Conservation (phyloP, 2,329 filamentous ascomycete species). For the Fusarium sp. region DNA sequence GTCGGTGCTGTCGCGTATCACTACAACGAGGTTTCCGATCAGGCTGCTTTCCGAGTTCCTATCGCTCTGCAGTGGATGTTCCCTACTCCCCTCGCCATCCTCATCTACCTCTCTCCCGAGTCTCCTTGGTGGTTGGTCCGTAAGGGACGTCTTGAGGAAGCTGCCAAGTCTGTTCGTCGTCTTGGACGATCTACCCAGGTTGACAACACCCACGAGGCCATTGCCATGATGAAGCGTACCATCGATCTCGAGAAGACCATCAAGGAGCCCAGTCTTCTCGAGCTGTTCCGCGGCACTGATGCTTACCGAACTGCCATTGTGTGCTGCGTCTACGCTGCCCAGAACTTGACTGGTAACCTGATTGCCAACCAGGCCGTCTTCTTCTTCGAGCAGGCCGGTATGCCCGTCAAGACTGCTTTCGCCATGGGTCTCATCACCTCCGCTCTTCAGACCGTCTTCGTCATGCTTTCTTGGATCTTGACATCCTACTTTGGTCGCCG, state of each 20-base stretch:
- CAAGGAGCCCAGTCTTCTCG: slow-evolving; percentile 58
- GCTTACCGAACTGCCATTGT: slow-evolving; percentile 65
- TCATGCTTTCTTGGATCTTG: slow-evolving; percentile 75
- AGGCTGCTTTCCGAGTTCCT: slow-evolving; percentile 51
- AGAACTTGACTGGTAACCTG: slow-evolving; percentile 69
- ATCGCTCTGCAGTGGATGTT: slow-evolving; percentile 70
- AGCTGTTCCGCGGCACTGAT: slow-evolving; percentile 66
- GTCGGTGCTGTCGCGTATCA: slow-evolving; percentile 65
- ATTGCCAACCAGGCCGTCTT: slow-evolving; percentile 72
- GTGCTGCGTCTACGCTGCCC: slow-evolving; percentile 67
- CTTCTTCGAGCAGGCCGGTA: slow-evolving; percentile 71
- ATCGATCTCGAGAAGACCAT: slow-evolving; percentile 62
- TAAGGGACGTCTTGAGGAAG: slow-evolving; percentile 56
- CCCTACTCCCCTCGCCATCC: slow-evolving; percentile 64
- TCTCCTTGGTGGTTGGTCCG: slow-evolving; percentile 67
- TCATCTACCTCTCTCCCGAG: slow-evolving; percentile 62
- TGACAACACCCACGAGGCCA: slow-evolving; percentile 49
- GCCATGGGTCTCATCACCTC: slow-evolving; percentile 73
- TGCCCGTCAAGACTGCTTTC: slow-evolving; percentile 65
- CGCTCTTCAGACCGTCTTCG: slow-evolving; percentile 69
- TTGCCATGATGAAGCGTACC: slow-evolving; percentile 68
- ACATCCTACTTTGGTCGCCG: slow-evolving; percentile 72
- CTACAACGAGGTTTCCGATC: slow-evolving; percentile 53
- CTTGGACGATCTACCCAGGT: slow-evolving; percentile 52
- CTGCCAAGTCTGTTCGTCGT: slow-evolving; percentile 58